These are phyloP conservation scores for Kuraishia borneana DNA, from an alignment of 805 yeast genomes.

Conservation along the genomic window DNA sequence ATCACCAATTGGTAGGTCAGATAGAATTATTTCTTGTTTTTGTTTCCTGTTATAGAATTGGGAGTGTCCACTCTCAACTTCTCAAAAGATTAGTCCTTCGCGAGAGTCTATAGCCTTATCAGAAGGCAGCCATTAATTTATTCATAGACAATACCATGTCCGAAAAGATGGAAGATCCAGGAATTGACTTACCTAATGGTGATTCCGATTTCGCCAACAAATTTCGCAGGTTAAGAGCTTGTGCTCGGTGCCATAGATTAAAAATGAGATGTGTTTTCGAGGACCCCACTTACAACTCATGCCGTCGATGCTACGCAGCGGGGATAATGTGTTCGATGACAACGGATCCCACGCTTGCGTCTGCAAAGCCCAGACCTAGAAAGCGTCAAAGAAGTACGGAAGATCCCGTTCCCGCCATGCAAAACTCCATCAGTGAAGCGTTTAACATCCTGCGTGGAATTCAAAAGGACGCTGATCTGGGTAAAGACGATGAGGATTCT, in stretches of 20 bases:
- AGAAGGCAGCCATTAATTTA: too few species aligned
- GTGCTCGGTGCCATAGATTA: slow-evolving; percentile 44
- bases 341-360: slow-evolving; percentile 35
- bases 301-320: slow-evolving; percentile 33
- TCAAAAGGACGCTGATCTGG: slow-evolving; percentile 10
- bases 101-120: too few species aligned
- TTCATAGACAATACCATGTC: too few species aligned
- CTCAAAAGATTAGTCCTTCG: too few species aligned
- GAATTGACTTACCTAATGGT: too few species aligned
- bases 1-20: too few species aligned
- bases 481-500: background rate
- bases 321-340: slow-evolving; percentile 36
- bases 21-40: too few species aligned
- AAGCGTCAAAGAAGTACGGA: slow-evolving; percentile 14
- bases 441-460: slow-evolving; percentile 11
- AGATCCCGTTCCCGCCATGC: slow-evolving; percentile 16
- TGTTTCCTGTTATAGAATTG: too few species aligned
- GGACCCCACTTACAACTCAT: slow-evolving; percentile 29
- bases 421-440: slow-evolving; percentile 14
- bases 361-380: slow-evolving; percentile 24
- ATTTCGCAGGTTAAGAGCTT: slow-evolving; percentile 38
- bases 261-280: slow-evolving; percentile 42
- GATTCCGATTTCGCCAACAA: slow-evolving; percentile 29
- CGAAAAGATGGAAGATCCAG: too few species aligned
- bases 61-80: too few species aligned